Conservation (phyloP, 805 yeast species). For the Metschnikowia orientalis region DNA sequence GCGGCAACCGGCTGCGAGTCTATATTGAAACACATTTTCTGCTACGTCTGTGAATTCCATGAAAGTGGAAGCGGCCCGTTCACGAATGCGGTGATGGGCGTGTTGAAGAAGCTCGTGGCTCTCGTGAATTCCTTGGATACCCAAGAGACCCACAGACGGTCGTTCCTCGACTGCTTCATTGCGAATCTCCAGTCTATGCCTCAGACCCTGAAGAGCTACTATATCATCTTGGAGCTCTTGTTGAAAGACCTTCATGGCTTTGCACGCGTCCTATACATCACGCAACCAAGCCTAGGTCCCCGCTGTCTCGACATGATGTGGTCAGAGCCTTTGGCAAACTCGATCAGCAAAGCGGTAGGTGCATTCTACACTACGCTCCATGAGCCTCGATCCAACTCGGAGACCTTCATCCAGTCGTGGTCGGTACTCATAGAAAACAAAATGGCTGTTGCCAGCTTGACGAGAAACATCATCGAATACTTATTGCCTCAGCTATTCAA, state of each 20-base stretch:
- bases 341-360: constrained; percentile 55
- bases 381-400: constrained; percentile 19
- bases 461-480: constrained; percentile 52
- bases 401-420: constrained; percentile 56
- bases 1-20: background rate
- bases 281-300: constrained; percentile 44
- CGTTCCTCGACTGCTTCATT: too few species aligned
- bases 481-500: constrained; percentile 62
- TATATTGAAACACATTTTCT: constrained; percentile 34
- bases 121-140: constrained; percentile 33
- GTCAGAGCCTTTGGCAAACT: constrained; percentile 60
- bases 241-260: constrained; percentile 43
- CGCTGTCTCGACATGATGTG: constrained; percentile 48
- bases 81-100: constrained; percentile 60
- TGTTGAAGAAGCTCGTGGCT: constrained; percentile 50
- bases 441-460: constrained; percentile 27
- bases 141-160: too few species aligned
- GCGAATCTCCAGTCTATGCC: constrained; percentile 40
- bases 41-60: constrained; percentile 63
- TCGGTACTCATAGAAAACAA: constrained; percentile 29
- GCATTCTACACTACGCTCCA: constrained; percentile 22
- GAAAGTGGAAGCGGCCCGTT: constrained; percentile 67
- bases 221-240: constrained; percentile 55
- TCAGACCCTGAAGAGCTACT: constrained; percentile 55
- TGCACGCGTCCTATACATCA: constrained; percentile 33